These are phyloP conservation scores for Tylopilus rubrobrunneus DNA, from an alignment of 768 basidiomycete genomes.

Conservation along the genomic window DNA sequence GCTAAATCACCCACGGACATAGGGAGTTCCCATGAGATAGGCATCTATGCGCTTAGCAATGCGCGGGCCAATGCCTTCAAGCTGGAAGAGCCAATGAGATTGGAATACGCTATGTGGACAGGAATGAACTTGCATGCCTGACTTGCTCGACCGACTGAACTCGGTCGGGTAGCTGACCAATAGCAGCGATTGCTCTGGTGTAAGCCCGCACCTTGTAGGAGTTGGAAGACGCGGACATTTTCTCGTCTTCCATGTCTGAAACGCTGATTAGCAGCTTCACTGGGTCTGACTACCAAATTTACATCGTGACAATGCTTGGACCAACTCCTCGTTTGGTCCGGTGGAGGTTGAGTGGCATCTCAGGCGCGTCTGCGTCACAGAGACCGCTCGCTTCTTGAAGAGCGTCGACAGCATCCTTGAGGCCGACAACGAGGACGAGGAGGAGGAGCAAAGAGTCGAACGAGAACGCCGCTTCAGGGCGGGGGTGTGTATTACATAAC, in stretches of 20 bases:
- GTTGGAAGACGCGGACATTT: constrained; percentile 34
- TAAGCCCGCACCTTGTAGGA: constrained; percentile 50
- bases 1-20: constrained; percentile 32
- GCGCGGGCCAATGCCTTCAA: constrained; percentile 35
- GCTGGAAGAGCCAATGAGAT: constrained; percentile 20
- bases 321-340: constrained; percentile 35
- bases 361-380: constrained; percentile 4
- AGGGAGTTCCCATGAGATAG: constrained; percentile 30
- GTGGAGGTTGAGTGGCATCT: constrained; percentile 17
- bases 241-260: constrained; percentile 42
- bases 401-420: constrained; percentile 20
- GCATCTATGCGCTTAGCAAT: constrained; percentile 47
- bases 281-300: constrained; percentile 10
- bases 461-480: background rate
- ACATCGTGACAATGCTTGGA: constrained; percentile 43
- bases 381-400: constrained; percentile 1
- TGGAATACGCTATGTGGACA: background rate
- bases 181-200: constrained; percentile 41
- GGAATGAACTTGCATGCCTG: constrained; percentile 17
- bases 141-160: constrained; percentile 44
- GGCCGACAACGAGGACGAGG: background rate
- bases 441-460: background rate
- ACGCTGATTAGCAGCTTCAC: background rate
- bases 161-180: constrained; percentile 39
- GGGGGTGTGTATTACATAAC: constrained; percentile 21